phyloP scores from a whole-genome alignment of 768 basidiomycete genomes.

The Suillus placidus region DNA sequence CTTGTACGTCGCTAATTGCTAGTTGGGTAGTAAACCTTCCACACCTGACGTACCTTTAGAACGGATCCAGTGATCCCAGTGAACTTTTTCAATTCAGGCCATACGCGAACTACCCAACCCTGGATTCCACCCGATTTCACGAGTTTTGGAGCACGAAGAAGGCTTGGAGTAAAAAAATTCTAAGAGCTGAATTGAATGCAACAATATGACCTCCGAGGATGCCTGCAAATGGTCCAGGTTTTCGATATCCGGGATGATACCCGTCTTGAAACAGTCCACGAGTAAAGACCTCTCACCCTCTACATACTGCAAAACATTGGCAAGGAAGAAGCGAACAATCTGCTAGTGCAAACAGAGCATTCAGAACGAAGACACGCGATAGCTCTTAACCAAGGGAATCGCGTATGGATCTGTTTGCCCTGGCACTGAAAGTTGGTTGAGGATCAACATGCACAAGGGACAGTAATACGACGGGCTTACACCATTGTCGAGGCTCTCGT shows the following conservation, averaged over 20 bases:
- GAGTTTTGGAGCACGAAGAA: constrained; percentile 11
- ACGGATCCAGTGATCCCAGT: no score
- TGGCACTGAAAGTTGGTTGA: constrained; percentile 12
- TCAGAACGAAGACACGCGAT: constrained; percentile 12
- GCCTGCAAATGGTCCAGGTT: constrained; percentile 1
- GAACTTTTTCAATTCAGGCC: constrained; percentile 6
- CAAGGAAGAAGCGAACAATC: background rate
- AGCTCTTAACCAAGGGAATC: no score
- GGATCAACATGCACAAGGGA: background rate
- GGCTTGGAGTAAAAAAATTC: constrained; percentile 11
- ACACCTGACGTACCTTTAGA: no score
- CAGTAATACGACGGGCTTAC: background rate
- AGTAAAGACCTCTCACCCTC: constrained; percentile 11
- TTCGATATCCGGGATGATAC: constrained; percentile 11
- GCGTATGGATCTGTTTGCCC: constrained; percentile 20
- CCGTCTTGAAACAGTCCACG: constrained; percentile 7
- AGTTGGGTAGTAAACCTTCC: no score
- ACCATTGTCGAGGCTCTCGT: background rate
- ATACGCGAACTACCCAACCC: constrained; percentile 10
- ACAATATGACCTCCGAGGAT: constrained; percentile 6
- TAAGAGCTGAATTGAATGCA: background rate
- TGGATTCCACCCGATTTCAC: background rate
- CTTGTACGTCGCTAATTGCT: no score
- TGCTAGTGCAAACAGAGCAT: constrained; percentile 12
- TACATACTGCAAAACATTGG: background rate